Percentiles rank a stretch among this genome's conserved stretches.
Conservation (phyloP, 2,329 filamentous ascomycete species). For the Venturia carpophila region DNA sequence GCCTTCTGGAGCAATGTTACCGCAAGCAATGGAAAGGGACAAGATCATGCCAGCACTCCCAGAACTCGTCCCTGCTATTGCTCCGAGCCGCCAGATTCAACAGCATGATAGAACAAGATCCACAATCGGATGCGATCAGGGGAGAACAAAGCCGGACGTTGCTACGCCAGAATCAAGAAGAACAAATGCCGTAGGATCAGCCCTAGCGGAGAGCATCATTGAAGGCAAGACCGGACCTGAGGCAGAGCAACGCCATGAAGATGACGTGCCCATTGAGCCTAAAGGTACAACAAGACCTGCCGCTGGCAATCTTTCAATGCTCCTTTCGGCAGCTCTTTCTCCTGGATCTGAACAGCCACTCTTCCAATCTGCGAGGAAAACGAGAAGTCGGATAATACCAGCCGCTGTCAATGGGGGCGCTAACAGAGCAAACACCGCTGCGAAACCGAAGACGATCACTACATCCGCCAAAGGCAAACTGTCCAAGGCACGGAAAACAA, state of each 20-base stretch:
- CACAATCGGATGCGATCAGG: background rate
- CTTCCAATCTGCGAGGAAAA: background rate
- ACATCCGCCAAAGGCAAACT: background rate
- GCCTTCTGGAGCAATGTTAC: background rate
- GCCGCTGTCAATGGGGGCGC: background rate
- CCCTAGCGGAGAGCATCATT: background rate
- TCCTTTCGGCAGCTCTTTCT: slow-evolving; percentile 5
- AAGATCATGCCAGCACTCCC: background rate
- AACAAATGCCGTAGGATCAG: background rate
- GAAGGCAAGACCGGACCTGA: background rate
- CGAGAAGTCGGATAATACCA: background rate
- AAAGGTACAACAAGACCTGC: background rate
- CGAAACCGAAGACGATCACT: background rate
- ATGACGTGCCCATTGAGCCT: background rate
- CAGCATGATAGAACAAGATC: background rate
- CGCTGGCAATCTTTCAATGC: background rate
- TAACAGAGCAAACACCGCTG: background rate
- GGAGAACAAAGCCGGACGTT: background rate
- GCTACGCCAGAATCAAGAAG: background rate
- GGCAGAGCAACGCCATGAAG: background rate
- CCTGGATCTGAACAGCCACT: slow-evolving; percentile 4
- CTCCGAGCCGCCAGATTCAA: background rate
- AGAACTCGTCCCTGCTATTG: background rate
- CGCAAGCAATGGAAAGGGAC: background rate
- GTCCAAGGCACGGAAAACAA: background rate